A percentile compares a stretch with the other conserved stretches of the same genome.
phyloP scores from a whole-genome alignment of 805 yeast species.

The Zygotorulaspora sp. region DNA sequence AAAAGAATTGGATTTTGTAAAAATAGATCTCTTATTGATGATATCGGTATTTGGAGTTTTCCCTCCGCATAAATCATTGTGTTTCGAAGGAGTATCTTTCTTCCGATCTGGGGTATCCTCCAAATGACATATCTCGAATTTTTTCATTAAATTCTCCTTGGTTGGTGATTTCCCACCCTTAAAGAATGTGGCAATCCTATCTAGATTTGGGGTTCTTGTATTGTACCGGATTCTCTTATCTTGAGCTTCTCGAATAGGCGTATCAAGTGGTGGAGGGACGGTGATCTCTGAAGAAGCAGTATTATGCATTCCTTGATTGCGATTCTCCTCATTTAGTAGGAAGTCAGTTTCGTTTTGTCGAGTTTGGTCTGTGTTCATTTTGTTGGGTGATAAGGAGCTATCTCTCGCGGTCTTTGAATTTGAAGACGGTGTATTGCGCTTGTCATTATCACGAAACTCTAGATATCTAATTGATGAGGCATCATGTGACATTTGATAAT shows the following conservation, averaged over 20 bases:
- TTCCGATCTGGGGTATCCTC: conserved; percentile 21
- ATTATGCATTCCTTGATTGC: no score
- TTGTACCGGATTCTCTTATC: conserved; percentile 8
- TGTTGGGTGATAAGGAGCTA: no score
- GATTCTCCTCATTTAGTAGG: no score
- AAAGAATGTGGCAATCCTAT: conserved; percentile 26
- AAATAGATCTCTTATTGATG: not conserved
- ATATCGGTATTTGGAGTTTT: conserved; percentile 6
- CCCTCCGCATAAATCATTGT: not conserved
- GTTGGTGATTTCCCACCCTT: conserved; percentile 18
- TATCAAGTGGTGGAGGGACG: not conserved
- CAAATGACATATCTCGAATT: conserved; percentile 12
- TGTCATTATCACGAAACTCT: no score
- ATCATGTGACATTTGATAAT: no score
- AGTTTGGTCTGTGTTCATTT: no score
- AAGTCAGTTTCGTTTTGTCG: no score
- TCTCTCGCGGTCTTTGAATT: no score
- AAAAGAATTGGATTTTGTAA: conserved; percentile 1
- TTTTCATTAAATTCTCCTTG: conserved; percentile 12
- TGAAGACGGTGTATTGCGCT: no score
- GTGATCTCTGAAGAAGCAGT: no score
- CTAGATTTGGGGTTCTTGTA: conserved; percentile 28
- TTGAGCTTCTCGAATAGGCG: not conserved
- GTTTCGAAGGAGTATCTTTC: conserved; percentile 4
- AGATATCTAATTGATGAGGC: no score